A percentile compares a stretch with the other conserved stretches of the same genome.
These are phyloP conservation scores for Dioszegia crocea DNA, from an alignment of 768 basidiomycete genomes.

Conservation along the genomic window DNA sequence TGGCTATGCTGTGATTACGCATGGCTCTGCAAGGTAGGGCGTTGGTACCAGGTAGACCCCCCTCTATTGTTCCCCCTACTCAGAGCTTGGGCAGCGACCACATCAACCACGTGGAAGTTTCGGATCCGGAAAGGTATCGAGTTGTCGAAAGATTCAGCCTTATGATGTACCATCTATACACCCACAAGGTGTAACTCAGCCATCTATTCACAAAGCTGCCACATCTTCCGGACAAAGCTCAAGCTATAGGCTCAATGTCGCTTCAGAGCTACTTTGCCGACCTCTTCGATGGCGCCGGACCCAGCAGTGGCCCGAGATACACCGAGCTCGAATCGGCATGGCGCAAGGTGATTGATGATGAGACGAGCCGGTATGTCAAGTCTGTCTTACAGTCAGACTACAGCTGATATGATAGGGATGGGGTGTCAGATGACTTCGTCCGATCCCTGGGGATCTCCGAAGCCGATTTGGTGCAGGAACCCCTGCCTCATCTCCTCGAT, in stretches of 20 bases:
- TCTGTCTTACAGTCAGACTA: neutral
- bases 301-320: constrained; percentile 8
- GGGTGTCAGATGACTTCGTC: neutral
- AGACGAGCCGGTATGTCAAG: neutral
- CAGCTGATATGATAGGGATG: neutral
- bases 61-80: too few species aligned
- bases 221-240: too few species aligned
- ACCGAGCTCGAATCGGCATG: constrained; percentile 2
- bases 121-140: too few species aligned
- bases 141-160: too few species aligned
- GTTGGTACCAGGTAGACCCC: too few species aligned
- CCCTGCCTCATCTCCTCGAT: constrained; percentile 1
- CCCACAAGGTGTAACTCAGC: too few species aligned
- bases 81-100: too few species aligned
- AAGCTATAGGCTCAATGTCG: too few species aligned
- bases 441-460: neutral
- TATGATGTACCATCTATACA: too few species aligned
- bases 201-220: too few species aligned
- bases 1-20: neutral
- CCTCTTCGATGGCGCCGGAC: constrained; percentile 2
- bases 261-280: constrained; percentile 4
- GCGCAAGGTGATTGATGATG: neutral
- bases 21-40: neutral
- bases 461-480: neutral
- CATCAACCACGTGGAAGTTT: too few species aligned